A percentile compares a stretch with the other conserved stretches of the same genome.
Conservation (phyloP, 2,329 filamentous ascomycete species). For the Penicillium sclerotigenum region DNA sequence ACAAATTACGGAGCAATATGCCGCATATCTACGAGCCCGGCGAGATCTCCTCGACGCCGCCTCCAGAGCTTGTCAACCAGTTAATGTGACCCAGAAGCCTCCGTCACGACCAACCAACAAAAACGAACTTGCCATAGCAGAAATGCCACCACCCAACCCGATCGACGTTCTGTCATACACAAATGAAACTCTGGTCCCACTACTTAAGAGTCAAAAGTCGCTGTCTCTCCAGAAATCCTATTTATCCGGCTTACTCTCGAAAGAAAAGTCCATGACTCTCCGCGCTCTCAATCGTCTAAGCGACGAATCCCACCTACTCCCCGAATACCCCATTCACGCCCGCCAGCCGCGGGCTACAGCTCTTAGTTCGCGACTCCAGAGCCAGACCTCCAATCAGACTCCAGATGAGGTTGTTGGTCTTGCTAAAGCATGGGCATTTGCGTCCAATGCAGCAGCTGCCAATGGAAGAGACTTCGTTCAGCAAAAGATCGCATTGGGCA, state of each 20-base stretch:
- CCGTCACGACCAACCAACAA: slow-evolving; percentile 15
- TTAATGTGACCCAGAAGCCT: slow-evolving; percentile 25
- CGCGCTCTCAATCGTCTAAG: slow-evolving; percentile 40
- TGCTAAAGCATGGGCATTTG: slow-evolving; percentile 43
- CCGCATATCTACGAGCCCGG: slow-evolving; percentile 36
- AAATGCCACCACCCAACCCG: slow-evolving; percentile 22
- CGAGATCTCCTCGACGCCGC: slow-evolving; percentile 35
- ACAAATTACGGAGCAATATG: slow-evolving; percentile 37
- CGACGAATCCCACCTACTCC: slow-evolving; percentile 44
- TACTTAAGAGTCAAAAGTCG: slow-evolving; percentile 37
- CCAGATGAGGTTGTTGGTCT: slow-evolving; percentile 33
- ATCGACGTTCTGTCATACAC: slow-evolving; percentile 34
- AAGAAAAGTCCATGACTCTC: slow-evolving; percentile 37
- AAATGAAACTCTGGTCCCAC: slow-evolving; percentile 33
- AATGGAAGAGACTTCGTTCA: slow-evolving; percentile 35
- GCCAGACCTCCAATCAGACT: slow-evolving; percentile 14
- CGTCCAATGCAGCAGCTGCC: slow-evolving; percentile 33
- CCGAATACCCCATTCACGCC: slow-evolving; percentile 39
- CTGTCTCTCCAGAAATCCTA: slow-evolving; percentile 40
- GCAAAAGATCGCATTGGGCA: slow-evolving; percentile 31
- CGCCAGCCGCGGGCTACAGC: slow-evolving; percentile 34
- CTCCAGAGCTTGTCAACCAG: slow-evolving; percentile 36
- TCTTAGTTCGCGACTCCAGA: slow-evolving; percentile 22
- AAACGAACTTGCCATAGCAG: slow-evolving; percentile 11
- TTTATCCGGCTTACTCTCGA: slow-evolving; percentile 36